A percentile compares a stretch with the other conserved stretches of the same genome.
phyloP scores from a whole-genome alignment of 805 yeast genomes.

The Wickerhamomyces chambardii region DNA sequence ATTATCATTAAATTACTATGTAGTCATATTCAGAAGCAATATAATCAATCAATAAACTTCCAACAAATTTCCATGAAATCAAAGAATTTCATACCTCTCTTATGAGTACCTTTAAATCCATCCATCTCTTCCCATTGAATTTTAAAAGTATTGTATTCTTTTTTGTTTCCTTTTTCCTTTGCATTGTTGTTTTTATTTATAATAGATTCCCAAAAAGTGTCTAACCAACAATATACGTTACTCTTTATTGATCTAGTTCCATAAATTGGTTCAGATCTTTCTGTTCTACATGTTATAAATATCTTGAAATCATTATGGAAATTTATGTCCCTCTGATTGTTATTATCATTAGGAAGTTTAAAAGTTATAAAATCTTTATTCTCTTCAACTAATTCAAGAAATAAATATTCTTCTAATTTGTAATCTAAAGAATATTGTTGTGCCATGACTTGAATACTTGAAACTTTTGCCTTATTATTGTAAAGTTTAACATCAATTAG shows the following conservation, averaged over 20 bases:
- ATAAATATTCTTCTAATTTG: not conserved
- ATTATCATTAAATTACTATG: too few species aligned
- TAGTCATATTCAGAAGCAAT: too few species aligned
- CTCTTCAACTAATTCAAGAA: not conserved
- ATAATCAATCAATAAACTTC: not conserved
- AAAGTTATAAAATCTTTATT: not conserved
- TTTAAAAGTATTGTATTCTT: not conserved
- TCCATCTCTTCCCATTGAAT: constrained; percentile 47
- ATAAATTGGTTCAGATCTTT: constrained; percentile 1
- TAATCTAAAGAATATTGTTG: not conserved
- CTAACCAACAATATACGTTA: constrained; percentile 31
- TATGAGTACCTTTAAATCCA: constrained; percentile 56
- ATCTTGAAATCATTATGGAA: constrained; percentile 11
- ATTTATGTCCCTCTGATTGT: too few species aligned
- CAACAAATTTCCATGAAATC: constrained; percentile 33
- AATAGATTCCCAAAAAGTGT: constrained; percentile 31
- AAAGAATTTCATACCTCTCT: constrained; percentile 43
- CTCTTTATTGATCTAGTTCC: constrained; percentile 1
- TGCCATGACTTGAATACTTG: constrained; percentile 3
- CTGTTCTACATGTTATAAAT: constrained; percentile 9
- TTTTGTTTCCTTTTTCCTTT: not conserved
- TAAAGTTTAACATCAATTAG: too few species aligned
- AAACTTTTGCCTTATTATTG: too few species aligned
- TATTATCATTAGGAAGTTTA: not conserved
- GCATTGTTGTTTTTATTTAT: constrained; percentile 7